Evolutionary conservation across 306 rosid genomes (phyloP), one percentile per base, ranked within the genome.

Genomic region (Sechiopsis laciniata): DNA sequence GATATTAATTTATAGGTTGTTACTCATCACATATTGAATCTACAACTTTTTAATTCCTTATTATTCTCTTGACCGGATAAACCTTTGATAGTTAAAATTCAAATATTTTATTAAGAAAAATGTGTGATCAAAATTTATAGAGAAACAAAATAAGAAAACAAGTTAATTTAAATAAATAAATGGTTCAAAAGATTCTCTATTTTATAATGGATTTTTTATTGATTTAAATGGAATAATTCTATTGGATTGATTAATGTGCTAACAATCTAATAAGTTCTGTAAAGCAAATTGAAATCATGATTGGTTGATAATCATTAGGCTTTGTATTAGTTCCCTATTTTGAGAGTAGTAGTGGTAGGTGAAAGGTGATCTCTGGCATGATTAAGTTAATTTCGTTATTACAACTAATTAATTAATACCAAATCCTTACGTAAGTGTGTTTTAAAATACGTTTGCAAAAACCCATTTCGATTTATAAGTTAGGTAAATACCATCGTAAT

Each of bases 341-440:
- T 24, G 11, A 57, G 10, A 10, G 63, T 20, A 57, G 8, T 3
- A 37, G 22, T n/a, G 54, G 32, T 66, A 19, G 55, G 55, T 67
- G 56, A 45, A 46, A 6, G 37, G 17, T 59, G 65, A 59, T n/a
- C n/a, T 59, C 65, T 59, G 65, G 40, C 65, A 24, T 59, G n/a
- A 59, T 59, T 22, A 61, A 2, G 67, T 61, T 19, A 7, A 61
- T 14, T 61, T 60, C 14, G 19, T 3, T 10, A 12, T 42, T 26
- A 60, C 45, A 60, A 2, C 45, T 60, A 60, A 60, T 60, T 6
- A 32, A 61, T 59, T 6, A 32, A 61, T 59, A 13, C 40, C 9
- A 29, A 61, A 26, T 61, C 12, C 45, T 29, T 60, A 6, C 29
- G 13, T 40, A 58, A 11, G 13, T 26, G 26, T 60, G 42, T 24